A percentile compares a stretch with the other conserved stretches of the same genome.
phyloP scores from a whole-genome alignment of 148 eudicot species.

The Cornus kousa region DNA sequence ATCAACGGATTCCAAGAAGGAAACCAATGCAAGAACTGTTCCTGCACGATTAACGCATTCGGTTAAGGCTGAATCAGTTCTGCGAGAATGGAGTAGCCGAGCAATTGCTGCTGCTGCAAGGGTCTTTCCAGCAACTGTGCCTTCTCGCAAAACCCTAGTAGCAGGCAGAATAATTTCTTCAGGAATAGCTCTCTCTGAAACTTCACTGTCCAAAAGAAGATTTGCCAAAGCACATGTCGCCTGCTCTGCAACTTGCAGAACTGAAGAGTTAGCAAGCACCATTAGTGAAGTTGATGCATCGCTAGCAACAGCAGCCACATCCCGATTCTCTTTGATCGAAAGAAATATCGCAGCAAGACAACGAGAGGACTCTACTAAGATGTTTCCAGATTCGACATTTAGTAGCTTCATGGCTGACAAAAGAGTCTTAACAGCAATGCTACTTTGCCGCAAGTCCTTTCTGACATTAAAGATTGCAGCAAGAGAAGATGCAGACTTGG shows the following conservation, averaged over 20 bases:
- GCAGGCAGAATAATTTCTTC: conserved; percentile 88
- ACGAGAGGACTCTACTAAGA: conserved; percentile 59
- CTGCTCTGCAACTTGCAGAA: conserved; percentile 83
- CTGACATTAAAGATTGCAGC: conserved; percentile 81
- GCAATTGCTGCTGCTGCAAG: conserved; percentile 96
- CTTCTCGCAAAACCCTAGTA: conserved; percentile 81
- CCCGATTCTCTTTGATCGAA: conserved; percentile 79
- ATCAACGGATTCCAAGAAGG: conserved; percentile 60
- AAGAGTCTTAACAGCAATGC: conserved; percentile 69
- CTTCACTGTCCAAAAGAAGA: conserved; percentile 69
- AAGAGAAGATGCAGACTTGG: conserved; percentile 85
- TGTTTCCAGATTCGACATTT: conserved; percentile 60
- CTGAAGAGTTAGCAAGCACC: conserved; percentile 67
- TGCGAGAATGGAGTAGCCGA: conserved; percentile 63
- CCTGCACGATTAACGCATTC: conserved; percentile 78
- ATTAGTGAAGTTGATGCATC: conserved; percentile 65
- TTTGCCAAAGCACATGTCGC: conserved; percentile 91
- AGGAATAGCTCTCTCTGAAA: conserved; percentile 60
- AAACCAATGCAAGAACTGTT: conserved; percentile 81
- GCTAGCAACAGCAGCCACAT: conserved; percentile 69
- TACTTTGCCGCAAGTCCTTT: conserved; percentile 89
- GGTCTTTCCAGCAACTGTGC: conserved; percentile 67
- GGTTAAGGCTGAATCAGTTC: conserved; percentile 55
- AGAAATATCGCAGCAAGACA: conserved; percentile 94
- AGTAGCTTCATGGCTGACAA: conserved; percentile 60